Base-by-base conservation (phyloP, 106 monocot genomes). In the Cymbidium sinense region DNA sequence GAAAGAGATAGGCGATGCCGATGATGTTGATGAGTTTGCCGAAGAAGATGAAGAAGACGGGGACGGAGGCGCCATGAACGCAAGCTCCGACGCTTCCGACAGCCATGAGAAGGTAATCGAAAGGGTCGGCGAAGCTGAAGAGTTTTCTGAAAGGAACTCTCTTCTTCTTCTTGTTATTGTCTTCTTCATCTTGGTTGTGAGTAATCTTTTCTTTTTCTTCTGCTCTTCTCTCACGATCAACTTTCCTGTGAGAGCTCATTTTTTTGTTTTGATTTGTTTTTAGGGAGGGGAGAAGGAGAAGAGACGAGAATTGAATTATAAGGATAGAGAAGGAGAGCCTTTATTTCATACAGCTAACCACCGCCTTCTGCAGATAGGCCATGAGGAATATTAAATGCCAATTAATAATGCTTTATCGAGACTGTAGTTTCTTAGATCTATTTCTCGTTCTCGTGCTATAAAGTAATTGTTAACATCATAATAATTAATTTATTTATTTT, bases 11-110 rank as follows among this genome's bases (percentile, higher is more conserved):
- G 34, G 98, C 98, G 65, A 95, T 54, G 39, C 94, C 98, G 47
- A 99, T 95, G 81, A 99, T 86, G 82, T 99, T 95, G 76, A 99
- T 99, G 87, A 99, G 92, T 78, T 95, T 99, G 50, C 98, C 98
- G 70, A 99, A 99, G 85, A 95, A 94, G 34, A 99, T 88, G 90
- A 99, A 99, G 90, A 99, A 99, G 79, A 99, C 92, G 8, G 98
- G 98, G 19, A 99, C 94, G 25, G 98, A 90, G 30, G 98, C 98
- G 28, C 98, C 98, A 74, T 99, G 98, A 27, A 77, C 92, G 76
- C 92, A 95, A 21, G 98, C 94, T 11, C 94, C 98, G 17, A 95
- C n/a, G 17, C 90, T 79, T 44, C 98, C 98, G 2, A 90, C 0
- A 12, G 85, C 70, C 98, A 99, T 99, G 70, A 99, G 94, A 61